Base-by-base conservation (phyloP, 2,329 filamentous ascomycete species). In the Fusarium tanahbumbuense region DNA sequence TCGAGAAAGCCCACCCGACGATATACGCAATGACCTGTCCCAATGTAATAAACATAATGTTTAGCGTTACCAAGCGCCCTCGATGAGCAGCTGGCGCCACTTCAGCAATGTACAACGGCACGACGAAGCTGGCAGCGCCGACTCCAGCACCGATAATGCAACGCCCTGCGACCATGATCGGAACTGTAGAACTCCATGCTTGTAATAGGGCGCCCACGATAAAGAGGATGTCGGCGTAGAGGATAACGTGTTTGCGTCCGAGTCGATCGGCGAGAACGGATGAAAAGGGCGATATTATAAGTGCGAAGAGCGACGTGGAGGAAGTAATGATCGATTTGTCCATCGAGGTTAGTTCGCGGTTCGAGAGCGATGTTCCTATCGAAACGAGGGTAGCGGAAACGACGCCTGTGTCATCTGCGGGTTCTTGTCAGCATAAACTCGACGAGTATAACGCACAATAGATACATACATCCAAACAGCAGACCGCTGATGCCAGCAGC, bases 11-110 rank as follows among this genome's bases (percentile, higher is more conserved):
- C 91, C 92, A 97, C 2, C 95, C 95, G 9, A 94, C 82, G 3
- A 97, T 78, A 79, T 98, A 98, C 4, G 95, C 94, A 22, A 97
- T 87, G 3, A 97, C 92, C 80, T 98, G 94, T 0, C 95, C 95
- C 13, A 92, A 84, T 0, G 94, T 97, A 60, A 98, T 91, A 72
- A 97, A 94, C 23, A 98, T 82, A 27, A 91, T 89, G 63, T 93
- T 91, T 59, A 96, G 87, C 2, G 93, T 97, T 6, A 98, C 92
- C 42, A 98, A 83, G 42, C 92, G 84, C 16, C 95, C 95, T 57
- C 95, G 85, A 65, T 92, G 88, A 23, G 88, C 85, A 3, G 92
- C 88, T 0, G 95, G 94, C 6, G 93, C 90, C 15, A 97, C 83
- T 79, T 98, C 95, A 11, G 92, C 91, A 64, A 98, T 95, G 80